phyloP scores from a whole-genome alignment of 2,329 filamentous ascomycete genomes.

The Dactylella cylindrospora region DNA sequence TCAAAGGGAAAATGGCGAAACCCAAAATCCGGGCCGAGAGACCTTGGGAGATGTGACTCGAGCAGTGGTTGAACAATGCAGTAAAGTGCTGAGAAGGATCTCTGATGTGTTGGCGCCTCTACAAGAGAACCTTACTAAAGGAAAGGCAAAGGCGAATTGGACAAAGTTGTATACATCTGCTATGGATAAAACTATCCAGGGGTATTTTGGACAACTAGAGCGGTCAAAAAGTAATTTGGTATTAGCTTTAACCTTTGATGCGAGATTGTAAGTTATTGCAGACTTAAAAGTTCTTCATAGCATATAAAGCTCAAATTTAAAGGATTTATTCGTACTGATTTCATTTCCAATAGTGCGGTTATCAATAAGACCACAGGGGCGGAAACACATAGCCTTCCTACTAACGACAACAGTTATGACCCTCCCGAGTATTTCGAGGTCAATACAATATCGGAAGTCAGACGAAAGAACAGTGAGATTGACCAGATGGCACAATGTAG shows the following conservation, averaged over 20 bases:
- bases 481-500: neutral
- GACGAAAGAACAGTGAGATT: slow-evolving; percentile 10
- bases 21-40: neutral
- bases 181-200: slow-evolving; percentile 11
- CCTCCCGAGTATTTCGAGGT: neutral
- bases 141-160: neutral
- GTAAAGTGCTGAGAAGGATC: neutral
- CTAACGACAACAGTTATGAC: neutral
- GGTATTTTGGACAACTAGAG: slow-evolving; percentile 1
- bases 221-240: slow-evolving; percentile 4
- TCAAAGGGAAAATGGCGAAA: neutral
- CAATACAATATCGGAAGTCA: neutral
- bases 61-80: neutral
- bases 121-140: neutral
- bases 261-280: slow-evolving; percentile 13
- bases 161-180: slow-evolving; percentile 3
- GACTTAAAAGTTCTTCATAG: no score
- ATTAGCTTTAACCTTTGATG: slow-evolving; percentile 7
- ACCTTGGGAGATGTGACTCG: neutral
- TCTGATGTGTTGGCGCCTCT: neutral
- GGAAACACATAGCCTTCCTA: no score
- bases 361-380: neutral
- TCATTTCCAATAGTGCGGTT: neutral
- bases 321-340: neutral
- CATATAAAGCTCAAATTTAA: no score